Evolutionary conservation across 352 stramenopile genomes (phyloP), one percentile per base, ranked within the genome.

Genomic region (Phytopythium mirpurense): DNA sequence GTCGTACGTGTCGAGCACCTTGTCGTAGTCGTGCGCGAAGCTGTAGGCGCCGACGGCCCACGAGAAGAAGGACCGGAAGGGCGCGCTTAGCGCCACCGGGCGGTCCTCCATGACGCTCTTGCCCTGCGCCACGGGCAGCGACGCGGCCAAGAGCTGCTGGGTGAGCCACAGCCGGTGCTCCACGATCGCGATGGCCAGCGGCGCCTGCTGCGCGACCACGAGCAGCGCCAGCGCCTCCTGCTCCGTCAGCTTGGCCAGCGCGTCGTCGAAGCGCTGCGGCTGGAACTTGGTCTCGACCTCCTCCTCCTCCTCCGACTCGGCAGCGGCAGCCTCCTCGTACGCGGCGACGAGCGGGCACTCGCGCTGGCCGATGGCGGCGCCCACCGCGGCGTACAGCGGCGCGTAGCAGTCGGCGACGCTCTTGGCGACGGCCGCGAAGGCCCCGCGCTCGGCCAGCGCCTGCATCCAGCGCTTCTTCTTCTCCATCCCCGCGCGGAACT

Each of bases 51-150:
- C 71, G 60, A 81, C 79, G 9, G 70, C 68, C 66, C 66, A 89
- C 56, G 78, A 89, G 60, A 81, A 89, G 44, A 83, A 87, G 63
- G 74, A 79, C 15, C 78, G 75, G 41, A 86, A 57, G 31, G 84
- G 70, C 27, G 49, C 51, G 21, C 50, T 59, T 10, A 88, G 60
- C 35, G 69, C 67, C 41, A 86, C 58, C 7, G 49, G 35, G 16
- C 64, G 54, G 47, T 77, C 62, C 34, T 73, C 67, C 56, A 78
- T 67, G 15, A 74, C 71, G 35, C 53, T 66, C 29, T 64, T 21
- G 7, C 60, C 67, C 19, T 53, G 32, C n/a, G 74, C 52, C 11
- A 60, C 59, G 11, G 76, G 41, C 5, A 54, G 52, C 10, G 40
- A 54, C 27, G 60, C 57, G 29, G 43, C 63, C 12, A n/a, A 50